These are phyloP conservation scores for Zoysia japonica DNA, from an alignment of 176 grass and related monocot genomes.

Conservation along the genomic window DNA sequence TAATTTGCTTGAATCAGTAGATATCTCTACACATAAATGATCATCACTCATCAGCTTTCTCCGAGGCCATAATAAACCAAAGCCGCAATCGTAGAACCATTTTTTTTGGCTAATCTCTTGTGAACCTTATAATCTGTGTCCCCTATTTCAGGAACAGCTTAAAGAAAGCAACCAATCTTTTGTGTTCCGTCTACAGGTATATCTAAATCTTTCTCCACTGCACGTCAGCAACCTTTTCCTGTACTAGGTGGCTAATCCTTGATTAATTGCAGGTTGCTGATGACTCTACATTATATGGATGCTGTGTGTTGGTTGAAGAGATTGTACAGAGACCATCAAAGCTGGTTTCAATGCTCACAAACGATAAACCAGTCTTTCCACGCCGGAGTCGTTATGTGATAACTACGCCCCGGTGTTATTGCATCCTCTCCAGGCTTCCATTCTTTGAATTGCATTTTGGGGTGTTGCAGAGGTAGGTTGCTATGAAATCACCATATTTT, in stretches of 20 bases:
- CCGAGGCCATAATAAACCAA: conserved; percentile 11
- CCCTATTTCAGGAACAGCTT: conserved; percentile 81
- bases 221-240: background rate
- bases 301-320: conserved; percentile 95
- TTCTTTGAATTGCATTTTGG: conserved; percentile 99
- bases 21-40: conserved; percentile 9
- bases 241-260: conserved; percentile 42
- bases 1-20: conserved; percentile 5
- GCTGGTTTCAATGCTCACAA: conserved; percentile 78
- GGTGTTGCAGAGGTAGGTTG: conserved; percentile 75
- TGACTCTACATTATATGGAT: conserved; percentile 94
- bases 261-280: conserved; percentile 74
- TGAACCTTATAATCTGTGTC: conserved; percentile 24
- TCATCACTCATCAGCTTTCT: background rate
- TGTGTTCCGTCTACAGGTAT: conserved; percentile 96
- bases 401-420: conserved; percentile 91
- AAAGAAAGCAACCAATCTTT: conserved; percentile 99
- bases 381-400: conserved; percentile 79
- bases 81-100: background rate
- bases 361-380: conserved; percentile 54
- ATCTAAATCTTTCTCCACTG: conserved; percentile 24
- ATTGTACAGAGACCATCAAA: conserved; percentile 90
- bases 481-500: background rate
- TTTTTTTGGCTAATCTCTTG: conserved; percentile 17
- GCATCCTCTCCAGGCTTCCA: conserved; percentile 91